Conservation (phyloP, 2,329 filamentous ascomycete species). For the Phaeophleospora eucalypticola region DNA sequence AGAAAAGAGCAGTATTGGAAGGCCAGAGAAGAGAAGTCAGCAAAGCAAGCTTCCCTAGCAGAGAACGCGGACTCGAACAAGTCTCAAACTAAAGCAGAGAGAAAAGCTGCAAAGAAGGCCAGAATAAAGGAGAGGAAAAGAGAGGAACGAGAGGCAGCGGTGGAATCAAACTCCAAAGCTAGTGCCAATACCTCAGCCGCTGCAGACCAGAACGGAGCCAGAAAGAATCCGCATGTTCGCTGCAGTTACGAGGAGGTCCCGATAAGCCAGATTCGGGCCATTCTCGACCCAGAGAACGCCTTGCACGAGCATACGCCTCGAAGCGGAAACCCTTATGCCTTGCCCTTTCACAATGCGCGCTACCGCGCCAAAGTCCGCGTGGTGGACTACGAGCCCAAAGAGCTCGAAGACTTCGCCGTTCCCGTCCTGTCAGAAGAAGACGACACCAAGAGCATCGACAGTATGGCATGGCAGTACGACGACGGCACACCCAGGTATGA, state of each 20-base stretch:
- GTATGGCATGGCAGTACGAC: conserved; percentile 34
- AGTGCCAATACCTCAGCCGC: conserved; percentile 3
- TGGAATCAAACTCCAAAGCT: not conserved
- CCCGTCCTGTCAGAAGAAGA: conserved; percentile 30
- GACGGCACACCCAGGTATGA: conserved; percentile 56
- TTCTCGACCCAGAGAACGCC: conserved; percentile 44
- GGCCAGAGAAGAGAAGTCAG: conserved; percentile 31
- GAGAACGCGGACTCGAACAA: conserved; percentile 6
- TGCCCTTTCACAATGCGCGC: conserved; percentile 53
- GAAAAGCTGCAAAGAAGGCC: conserved; percentile 37
- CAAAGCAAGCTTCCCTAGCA: not conserved
- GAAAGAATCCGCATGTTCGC: conserved; percentile 30
- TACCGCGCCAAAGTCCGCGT: conserved; percentile 71
- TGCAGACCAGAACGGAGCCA: conserved; percentile 1
- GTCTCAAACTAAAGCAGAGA: conserved; percentile 7
- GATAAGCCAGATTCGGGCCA: conserved; percentile 42
- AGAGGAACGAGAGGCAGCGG: conserved; percentile 20
- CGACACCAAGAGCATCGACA: conserved; percentile 10
- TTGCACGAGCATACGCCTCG: conserved; percentile 45
- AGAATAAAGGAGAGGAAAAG: conserved; percentile 37
- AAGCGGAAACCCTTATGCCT: conserved; percentile 12
- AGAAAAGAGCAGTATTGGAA: conserved; percentile 61
- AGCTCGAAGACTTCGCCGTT: conserved; percentile 66
- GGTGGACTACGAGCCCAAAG: conserved; percentile 71
- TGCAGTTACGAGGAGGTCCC: conserved; percentile 43